Evolutionary conservation across 169 alveolate genomes (phyloP).

Genomic region (Cryptosporidium sp.): DNA sequence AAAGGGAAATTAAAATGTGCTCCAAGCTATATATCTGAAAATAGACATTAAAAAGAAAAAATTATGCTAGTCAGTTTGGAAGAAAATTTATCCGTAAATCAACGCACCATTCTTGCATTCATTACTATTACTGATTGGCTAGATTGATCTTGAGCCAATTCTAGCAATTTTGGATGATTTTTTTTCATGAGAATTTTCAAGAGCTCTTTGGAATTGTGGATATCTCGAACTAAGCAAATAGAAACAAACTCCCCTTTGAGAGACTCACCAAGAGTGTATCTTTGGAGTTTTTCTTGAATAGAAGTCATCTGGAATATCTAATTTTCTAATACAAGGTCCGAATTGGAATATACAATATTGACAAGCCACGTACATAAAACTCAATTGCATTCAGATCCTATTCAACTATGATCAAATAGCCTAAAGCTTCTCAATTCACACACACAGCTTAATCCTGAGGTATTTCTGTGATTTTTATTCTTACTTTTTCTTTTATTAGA

Average conservation of each 20-base stretch:
- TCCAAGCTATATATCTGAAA: constrained; percentile 51
- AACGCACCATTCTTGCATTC: constrained; percentile 70
- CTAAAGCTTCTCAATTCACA: background rate
- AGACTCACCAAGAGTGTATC: background rate
- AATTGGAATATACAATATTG: background rate
- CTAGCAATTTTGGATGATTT: background rate
- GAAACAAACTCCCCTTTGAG: constrained; percentile 24
- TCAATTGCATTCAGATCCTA: background rate
- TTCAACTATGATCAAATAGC: background rate
- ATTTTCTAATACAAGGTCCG: background rate
- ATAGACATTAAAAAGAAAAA: background rate
- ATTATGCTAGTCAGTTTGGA: background rate
- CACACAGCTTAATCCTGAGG: background rate
- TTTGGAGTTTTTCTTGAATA: constrained; percentile 5
- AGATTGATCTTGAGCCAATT: background rate
- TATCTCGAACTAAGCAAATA: constrained; percentile 35
- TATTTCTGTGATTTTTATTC: background rate
- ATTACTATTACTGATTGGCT: background rate
- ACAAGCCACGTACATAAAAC: background rate
- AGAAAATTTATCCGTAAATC: background rate
- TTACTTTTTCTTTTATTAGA: background rate
- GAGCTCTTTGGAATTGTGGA: constrained; percentile 15
- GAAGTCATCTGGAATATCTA: background rate
- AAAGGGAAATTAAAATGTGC: constrained; percentile 30
- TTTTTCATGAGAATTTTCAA: background rate